Percentiles rank a stretch among this genome's conserved stretches.
Evolutionary conservation across 73 alveolate species (phyloP).

Genomic region (Symbiodinium natans): DNA sequence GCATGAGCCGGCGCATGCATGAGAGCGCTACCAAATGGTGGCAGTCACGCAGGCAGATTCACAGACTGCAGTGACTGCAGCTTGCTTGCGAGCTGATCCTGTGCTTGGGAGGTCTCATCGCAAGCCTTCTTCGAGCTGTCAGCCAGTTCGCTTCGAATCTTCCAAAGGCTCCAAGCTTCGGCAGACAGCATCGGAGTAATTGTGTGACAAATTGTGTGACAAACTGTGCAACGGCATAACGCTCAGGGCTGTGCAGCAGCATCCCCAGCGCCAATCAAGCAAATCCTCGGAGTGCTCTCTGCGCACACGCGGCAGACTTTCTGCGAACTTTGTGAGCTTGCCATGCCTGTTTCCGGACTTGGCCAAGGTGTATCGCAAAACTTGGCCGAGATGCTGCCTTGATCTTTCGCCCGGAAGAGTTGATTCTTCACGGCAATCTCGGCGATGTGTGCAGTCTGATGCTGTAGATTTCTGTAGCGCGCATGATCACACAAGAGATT

Average conservation of each 20-base stretch:
- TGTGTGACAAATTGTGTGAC: not conserved
- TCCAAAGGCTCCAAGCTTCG: not conserved
- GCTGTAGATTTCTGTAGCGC: not conserved
- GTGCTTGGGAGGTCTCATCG: conserved; percentile 28
- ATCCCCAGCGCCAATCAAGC: not conserved
- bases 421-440: not conserved
- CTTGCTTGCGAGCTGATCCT: too few species aligned
- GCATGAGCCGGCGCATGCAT: not conserved
- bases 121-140: not conserved
- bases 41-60: not conserved
- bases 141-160: not conserved
- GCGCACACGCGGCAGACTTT: too few species aligned
- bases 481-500: too few species aligned
- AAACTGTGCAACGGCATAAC: too few species aligned
- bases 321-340: too few species aligned
- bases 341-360: too few species aligned
- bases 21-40: not conserved
- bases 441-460: not conserved
- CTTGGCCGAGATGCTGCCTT: not conserved
- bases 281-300: too few species aligned
- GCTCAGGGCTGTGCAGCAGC: not conserved
- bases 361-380: conserved; percentile 4
- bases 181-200: not conserved
- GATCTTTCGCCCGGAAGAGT: conserved; percentile 1
- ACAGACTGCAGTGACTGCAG: not conserved